These are phyloP conservation scores for Stenocarpella maydis DNA, from an alignment of 2,329 filamentous ascomycete species.

Conservation along the genomic window DNA sequence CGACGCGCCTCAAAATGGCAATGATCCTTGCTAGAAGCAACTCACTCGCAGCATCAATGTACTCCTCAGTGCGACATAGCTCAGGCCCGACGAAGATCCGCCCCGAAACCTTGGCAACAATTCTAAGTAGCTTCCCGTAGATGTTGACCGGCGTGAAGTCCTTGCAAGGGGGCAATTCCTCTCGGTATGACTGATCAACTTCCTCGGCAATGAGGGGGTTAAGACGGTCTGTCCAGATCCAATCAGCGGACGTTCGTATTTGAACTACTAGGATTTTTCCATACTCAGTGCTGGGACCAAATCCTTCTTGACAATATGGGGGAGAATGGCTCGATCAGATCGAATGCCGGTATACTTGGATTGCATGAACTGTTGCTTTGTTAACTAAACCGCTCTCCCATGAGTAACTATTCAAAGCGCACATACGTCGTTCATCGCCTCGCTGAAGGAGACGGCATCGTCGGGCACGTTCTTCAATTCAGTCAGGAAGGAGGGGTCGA, in stretches of 20 bases:
- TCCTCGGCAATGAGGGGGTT: slow-evolving; percentile 51
- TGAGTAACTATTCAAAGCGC: neutral
- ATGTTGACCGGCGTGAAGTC: slow-evolving; percentile 54
- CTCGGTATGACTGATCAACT: slow-evolving; percentile 44
- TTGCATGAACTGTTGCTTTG: slow-evolving; percentile 24
- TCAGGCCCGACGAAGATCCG: slow-evolving; percentile 57
- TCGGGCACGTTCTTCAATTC: slow-evolving; percentile 33
- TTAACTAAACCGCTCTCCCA: neutral
- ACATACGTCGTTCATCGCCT: slow-evolving; percentile 27
- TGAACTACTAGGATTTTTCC: neutral
- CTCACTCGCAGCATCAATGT: slow-evolving; percentile 52
- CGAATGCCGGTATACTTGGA: slow-evolving; percentile 28
- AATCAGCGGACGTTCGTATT: neutral
- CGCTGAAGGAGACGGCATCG: slow-evolving; percentile 28
- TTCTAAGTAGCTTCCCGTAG: slow-evolving; percentile 50
- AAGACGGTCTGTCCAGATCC: slow-evolving; percentile 41
- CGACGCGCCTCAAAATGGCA: neutral
- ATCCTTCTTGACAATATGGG: slow-evolving; percentile 30
- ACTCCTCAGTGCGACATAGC: slow-evolving; percentile 53
- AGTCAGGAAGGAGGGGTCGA: slow-evolving; percentile 22
- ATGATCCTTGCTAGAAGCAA: neutral
- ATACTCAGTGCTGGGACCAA: slow-evolving; percentile 33
- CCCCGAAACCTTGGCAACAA: slow-evolving; percentile 56
- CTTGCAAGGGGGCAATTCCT: slow-evolving; percentile 46
- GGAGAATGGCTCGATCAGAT: slow-evolving; percentile 28